Base-by-base conservation (phyloP, 2,329 filamentous ascomycete species). In the Coniochaeta pulveracea region DNA sequence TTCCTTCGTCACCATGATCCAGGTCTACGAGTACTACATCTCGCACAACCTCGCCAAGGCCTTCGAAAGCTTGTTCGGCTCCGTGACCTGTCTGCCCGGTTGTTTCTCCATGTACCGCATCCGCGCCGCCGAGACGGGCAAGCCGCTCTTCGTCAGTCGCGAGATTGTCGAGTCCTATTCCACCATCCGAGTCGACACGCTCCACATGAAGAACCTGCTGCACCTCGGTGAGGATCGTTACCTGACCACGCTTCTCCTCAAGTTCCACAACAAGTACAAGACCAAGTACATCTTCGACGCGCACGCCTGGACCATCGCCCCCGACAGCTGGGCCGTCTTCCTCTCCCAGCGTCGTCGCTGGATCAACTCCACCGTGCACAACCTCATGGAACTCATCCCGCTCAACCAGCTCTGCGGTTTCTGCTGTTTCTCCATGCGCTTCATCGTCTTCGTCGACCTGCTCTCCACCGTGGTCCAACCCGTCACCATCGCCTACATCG, bases 81-180 rank as follows among this genome's bases (percentile, higher is more conserved):
- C 85, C 45, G 89, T 98, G 46, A 98, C 91, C 33, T 98, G 91
- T 71, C 68, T 98, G 52, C 91, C 91, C 16, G 91, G 91, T 66
- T 98, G 91, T 73, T 98, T 96, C 72, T 86, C 82, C 48, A 98
- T 98, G 91, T 98, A 95, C 61, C 82, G 91, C 47, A 86, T 98
- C 50, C 85, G 91, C 41, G 85, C 91, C 19, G 84, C 88, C 6
- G 91, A 96, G 57, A 85, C 80, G 11, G 89, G 88, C 48, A 96
- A 96, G 61, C 91, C 91, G 10, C 71, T 98, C 19, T 96, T 98
- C 54, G 88, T 98, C 47, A 94, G 86, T 56, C 79, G 80, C 43
- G 91, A 96, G 51, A 74, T 98, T 19, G 76, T 96, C 10, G 80
- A 94, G 3, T 69, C 75, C 31, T 98, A 98, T 55, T 66, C 85